Evolutionary conservation across 192 early-diverging fungal genomes (phyloP).

Genomic region (Gryganskiella cystojenkinii): DNA sequence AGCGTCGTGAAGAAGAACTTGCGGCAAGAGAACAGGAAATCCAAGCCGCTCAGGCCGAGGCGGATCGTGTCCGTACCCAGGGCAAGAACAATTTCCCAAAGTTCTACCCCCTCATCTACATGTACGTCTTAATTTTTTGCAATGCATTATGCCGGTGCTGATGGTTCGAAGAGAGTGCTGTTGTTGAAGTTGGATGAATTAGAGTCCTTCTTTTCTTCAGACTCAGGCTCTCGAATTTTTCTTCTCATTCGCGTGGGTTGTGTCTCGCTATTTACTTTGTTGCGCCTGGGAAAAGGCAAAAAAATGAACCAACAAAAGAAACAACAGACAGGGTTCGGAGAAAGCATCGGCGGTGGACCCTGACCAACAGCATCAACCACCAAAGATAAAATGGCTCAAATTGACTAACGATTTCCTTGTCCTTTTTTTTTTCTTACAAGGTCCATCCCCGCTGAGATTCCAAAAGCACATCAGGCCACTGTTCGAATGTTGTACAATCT

Average conservation of each 20-base stretch:
- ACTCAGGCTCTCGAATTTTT: too few relatives aligned
- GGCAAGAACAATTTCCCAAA: constrained; percentile 88
- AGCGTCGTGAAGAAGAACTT: constrained; percentile 80
- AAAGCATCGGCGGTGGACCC: too few relatives aligned
- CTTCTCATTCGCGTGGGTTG: background rate
- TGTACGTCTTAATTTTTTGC: constrained; percentile 64
- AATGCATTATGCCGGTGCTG: too few relatives aligned
- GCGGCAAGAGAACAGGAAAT: constrained; percentile 79
- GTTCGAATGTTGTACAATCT: constrained; percentile 76
- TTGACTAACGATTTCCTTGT: too few relatives aligned
- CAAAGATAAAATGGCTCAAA: too few relatives aligned
- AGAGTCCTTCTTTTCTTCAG: too few relatives aligned
- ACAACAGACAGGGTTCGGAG: background rate
- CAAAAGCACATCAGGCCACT: constrained; percentile 67
- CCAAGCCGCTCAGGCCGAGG: constrained; percentile 67
- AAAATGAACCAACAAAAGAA: background rate
- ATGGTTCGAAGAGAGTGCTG: too few relatives aligned
- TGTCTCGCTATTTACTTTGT: background rate
- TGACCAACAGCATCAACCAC: too few relatives aligned
- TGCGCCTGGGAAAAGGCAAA: background rate
- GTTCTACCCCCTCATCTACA: constrained; percentile 85
- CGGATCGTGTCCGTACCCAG: constrained; percentile 65
- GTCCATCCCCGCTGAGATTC: constrained; percentile 77
- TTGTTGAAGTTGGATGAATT: background rate
- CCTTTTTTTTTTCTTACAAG: constrained; percentile 2